A percentile compares a stretch with the other conserved stretches of the same genome.
Conservation (phyloP, 805 yeast genomes). For the Barnettozyma vustinii region DNA sequence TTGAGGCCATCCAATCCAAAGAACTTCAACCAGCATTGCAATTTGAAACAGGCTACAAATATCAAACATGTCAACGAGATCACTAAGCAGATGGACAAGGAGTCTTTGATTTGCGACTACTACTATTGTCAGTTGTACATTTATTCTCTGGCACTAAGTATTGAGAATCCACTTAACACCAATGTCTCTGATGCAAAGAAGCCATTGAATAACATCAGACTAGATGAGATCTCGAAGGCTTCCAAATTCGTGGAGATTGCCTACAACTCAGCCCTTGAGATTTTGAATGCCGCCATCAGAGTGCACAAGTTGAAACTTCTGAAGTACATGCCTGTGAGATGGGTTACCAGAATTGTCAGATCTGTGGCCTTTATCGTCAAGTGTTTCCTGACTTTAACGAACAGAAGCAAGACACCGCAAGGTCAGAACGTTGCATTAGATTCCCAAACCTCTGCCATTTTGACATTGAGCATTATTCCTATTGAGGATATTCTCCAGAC, state of each 20-base stretch:
- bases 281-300: constrained; percentile 63
- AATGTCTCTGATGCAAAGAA: constrained; percentile 16
- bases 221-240: constrained; percentile 67
- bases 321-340: constrained; percentile 83
- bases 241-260: constrained; percentile 80
- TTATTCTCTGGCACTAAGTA: constrained; percentile 70
- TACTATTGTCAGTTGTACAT: constrained; percentile 81
- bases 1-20: constrained; percentile 45
- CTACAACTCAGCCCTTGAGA: constrained; percentile 76
- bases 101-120: constrained; percentile 74
- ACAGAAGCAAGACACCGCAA: constrained; percentile 13
- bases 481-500: constrained; percentile 63
- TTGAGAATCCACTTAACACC: constrained; percentile 33
- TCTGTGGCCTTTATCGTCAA: constrained; percentile 89
- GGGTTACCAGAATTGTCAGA: constrained; percentile 81
- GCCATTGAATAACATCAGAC: constrained; percentile 34
- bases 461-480: constrained; percentile 56
- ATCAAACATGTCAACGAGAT: constrained; percentile 29
- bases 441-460: constrained; percentile 37
- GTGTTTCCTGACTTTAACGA: constrained; percentile 63
- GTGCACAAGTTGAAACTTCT: constrained; percentile 60
- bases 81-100: constrained; percentile 48
- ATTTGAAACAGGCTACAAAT: constrained; percentile 21
- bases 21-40: constrained; percentile 29
- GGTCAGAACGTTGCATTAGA: constrained; percentile 24